Evolutionary conservation across 495 filamentous ascomycete genomes (phyloP).

Genomic region (Aspergillus nanangensis): DNA sequence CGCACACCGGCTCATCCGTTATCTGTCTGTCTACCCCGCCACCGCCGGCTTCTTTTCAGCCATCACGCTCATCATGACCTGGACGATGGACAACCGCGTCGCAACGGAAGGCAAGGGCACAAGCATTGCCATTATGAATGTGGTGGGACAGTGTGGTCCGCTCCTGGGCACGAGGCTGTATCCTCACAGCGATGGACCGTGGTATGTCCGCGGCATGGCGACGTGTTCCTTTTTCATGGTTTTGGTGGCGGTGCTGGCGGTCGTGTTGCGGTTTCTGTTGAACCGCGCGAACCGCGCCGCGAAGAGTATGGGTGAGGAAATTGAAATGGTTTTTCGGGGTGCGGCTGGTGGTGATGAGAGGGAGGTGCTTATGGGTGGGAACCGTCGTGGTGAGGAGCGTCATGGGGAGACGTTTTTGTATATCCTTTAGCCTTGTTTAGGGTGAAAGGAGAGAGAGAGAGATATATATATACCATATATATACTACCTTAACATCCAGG

Average conservation of each 20-base stretch:
- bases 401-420: conserved; percentile 25
- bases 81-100: conserved; percentile 59
- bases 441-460: too few relatives aligned
- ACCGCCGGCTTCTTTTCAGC: conserved; percentile 57
- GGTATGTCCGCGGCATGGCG: conserved; percentile 55
- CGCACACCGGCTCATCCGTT: conserved; percentile 41
- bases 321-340: conserved; percentile 15
- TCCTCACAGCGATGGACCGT: conserved; percentile 51
- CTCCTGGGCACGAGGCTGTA: conserved; percentile 59
- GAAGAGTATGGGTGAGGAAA: conserved; percentile 15
- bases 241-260: conserved; percentile 41
- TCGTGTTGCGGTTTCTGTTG: conserved; percentile 43
- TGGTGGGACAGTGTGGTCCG: conserved; percentile 60
- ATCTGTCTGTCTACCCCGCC: conserved; percentile 54
- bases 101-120: conserved; percentile 52
- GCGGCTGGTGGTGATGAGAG: conserved; percentile 26
- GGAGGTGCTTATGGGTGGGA: conserved; percentile 33
- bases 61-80: conserved; percentile 60
- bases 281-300: conserved; percentile 32
- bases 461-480: too few relatives aligned
- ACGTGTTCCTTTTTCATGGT: conserved; percentile 57
- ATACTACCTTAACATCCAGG: too few relatives aligned
- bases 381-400: conserved; percentile 14
- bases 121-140: conserved; percentile 53
- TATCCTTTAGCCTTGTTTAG: conserved; percentile 22